Base-by-base conservation (phyloP, 202 grass and related monocot species). In the Tripidium arundinaceum region DNA sequence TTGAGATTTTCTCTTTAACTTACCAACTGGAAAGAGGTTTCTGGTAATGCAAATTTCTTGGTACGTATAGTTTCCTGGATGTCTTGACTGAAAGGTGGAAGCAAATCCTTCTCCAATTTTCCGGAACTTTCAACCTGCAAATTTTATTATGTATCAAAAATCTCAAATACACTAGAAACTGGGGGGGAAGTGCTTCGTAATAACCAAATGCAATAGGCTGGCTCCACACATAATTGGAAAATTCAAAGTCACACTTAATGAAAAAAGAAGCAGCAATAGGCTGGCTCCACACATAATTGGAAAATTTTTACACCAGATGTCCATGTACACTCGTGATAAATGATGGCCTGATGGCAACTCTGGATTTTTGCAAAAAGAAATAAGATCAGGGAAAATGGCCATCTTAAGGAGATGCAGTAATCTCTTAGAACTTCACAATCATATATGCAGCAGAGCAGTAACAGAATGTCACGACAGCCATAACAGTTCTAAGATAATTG, bases 1-100 rank as follows among this genome's bases (percentile, higher is more conserved):
- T 31, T 68, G 12, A 47, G 46, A 59, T 47, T 40, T 80, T 31
- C 18, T 61, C 47, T 55, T 83, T 50, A 39, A 84, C 84, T 61
- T 90, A 90, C 88, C 81, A 90, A 39, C 71, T 90, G 69, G 71
- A 90, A 79, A 60, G 76, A 90, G 81, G 80, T 83, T 83, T 81
- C 64, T 34, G 46, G 76, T 84, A 77, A 83, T 65, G 65, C 31
- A 49, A 29, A 29, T 83, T 76, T 81, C 71, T 90, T 90, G 24
- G 70, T 65, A 22, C 55, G 11, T 63, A 90, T 84, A 31, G 77
- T 81, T 7, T 72, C 75, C 33, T 77, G 64, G 60, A 87, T 71
- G 59, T 87, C 82, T 70, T 76, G 59, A 58, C n/a, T n/a, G n/a
- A n/a, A n/a, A n/a, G n/a, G n/a, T n/a, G n/a, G n/a, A n/a, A n/a